A percentile compares a stretch with the other conserved stretches of the same genome.
These are phyloP conservation scores for Saccharomycopsis schoenii DNA, from an alignment of 805 yeast genomes.

Conservation along the genomic window DNA sequence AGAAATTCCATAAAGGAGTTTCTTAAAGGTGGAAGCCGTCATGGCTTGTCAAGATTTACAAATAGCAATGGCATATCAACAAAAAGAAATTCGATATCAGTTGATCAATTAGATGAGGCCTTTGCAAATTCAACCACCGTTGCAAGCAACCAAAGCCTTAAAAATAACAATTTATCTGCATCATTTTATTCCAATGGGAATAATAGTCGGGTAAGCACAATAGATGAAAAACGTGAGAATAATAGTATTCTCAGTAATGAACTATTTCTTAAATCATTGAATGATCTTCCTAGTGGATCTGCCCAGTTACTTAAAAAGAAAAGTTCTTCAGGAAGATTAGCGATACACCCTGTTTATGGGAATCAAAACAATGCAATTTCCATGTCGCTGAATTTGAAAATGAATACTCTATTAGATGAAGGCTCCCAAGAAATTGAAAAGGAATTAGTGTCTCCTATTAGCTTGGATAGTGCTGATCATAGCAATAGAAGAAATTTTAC, in stretches of 20 bases:
- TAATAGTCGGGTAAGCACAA: neutral
- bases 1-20: constrained; percentile 11
- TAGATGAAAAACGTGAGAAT: neutral
- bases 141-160: neutral
- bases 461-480: constrained; percentile 3
- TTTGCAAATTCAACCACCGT: neutral
- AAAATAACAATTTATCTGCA: neutral
- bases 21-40: constrained; percentile 3
- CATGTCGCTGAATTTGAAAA: neutral
- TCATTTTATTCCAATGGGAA: neutral
- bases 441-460: constrained; percentile 3
- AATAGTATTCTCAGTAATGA: neutral
- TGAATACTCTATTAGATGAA: neutral
- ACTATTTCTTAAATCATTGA: neutral
- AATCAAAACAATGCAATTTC: neutral
- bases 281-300: neutral
- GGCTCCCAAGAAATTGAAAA: neutral
- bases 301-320: neutral
- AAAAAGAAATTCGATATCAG: neutral
- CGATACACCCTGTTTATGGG: neutral
- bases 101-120: neutral
- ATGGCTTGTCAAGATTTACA: neutral
- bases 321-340: neutral
- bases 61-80: neutral
- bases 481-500: neutral